Percentiles rank a stretch among this genome's conserved stretches.
phyloP scores from a whole-genome alignment of 176 grass and related monocot genomes.

The Triticum urartu region DNA sequence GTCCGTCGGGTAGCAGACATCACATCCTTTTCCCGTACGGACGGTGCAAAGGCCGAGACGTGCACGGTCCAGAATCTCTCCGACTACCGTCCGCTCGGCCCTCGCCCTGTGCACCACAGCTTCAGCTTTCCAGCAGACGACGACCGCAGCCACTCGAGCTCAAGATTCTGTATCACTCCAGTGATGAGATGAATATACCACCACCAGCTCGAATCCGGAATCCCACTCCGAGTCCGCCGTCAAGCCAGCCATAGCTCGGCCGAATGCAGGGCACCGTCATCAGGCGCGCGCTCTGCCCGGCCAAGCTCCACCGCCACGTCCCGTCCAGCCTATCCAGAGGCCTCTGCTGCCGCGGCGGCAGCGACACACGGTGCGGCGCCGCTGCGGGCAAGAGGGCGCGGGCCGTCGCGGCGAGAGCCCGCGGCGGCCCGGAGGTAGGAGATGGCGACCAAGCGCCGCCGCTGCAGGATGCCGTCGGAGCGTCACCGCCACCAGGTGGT shows the following conservation, averaged over 20 bases:
- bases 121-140: neutral
- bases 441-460: neutral
- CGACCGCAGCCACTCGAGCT: neutral
- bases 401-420: neutral
- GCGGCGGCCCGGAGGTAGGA: neutral
- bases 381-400: neutral
- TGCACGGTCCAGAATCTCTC: constrained; percentile 24
- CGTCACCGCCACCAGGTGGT: neutral
- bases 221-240: neutral
- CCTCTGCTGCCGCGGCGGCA: neutral
- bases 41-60: neutral
- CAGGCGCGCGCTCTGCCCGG: neutral
- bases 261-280: constrained; percentile 37
- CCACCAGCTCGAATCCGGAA: neutral
- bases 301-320: neutral
- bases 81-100: neutral
- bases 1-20: neutral
- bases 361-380: neutral
- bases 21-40: neutral
- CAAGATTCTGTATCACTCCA: constrained; percentile 7
- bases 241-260: neutral
- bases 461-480: neutral
- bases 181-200: constrained; percentile 16
- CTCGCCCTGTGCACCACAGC: constrained; percentile 20
- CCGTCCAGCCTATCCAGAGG: neutral